Evolutionary conservation across 176 grass and related monocot genomes (phyloP), one percentile per base, ranked within the genome.

Genomic region (Aegilops speltoides): DNA sequence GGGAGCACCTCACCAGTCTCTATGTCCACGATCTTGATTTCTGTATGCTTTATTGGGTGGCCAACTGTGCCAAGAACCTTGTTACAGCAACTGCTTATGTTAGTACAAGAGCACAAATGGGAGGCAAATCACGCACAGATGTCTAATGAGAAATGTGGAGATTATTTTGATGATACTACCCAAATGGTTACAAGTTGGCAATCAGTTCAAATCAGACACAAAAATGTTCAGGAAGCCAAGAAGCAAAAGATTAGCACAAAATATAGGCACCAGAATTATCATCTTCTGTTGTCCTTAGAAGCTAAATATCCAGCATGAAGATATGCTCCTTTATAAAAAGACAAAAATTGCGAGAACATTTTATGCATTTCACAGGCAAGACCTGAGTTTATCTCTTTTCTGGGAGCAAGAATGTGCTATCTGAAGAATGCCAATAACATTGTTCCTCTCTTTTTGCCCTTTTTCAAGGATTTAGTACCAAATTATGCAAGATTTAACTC

Each of bases 41-140:
- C 92, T 72, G 96, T 98, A 76, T 90, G 82, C 40, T 96, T 93
- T 84, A 94, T 78, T 38, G 93, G 93, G 83, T 63, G 84, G 10
- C 96, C 96, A 89, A 96, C 82, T 78, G 96, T 91, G 79, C 96
- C 96, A 70, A 98, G 88, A 92, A 98, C 93, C 96, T 98, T 59
- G 28, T 79, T 36, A 79, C 40, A 88, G 22, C 56, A 88, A 86
- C 62, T 82, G 59, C 2, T 52, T 56, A 79, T 69, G 67, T 83
- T 59, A 87, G 45, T 59, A 59, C 79, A 79, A 64, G 20, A 24
- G 24, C 73, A 61, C 6, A 15, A 11, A 82, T 40, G 79, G 43
- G 43, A 31, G 73, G 73, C 43, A 76, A 52, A 75, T 1, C 50
- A 54, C 50, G 0, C 50, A 46, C 22, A 9, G 34, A 25, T 61